These are phyloP conservation scores for Alternaria dauci DNA, from an alignment of 2,329 filamentous ascomycete species.

Conservation along the genomic window DNA sequence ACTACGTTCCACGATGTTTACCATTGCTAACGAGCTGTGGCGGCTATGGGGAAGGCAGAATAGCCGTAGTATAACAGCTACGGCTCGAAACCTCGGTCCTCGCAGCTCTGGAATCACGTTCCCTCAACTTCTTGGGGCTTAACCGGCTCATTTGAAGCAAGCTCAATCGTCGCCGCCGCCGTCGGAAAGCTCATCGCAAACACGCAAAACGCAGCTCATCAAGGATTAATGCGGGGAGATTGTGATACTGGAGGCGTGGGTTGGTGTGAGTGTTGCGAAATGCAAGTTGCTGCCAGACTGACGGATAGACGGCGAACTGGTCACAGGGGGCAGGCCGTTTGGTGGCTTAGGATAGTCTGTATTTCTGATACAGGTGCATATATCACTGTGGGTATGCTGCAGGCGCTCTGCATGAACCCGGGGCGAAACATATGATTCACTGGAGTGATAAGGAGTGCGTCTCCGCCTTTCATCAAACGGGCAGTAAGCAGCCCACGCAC, in stretches of 20 bases:
- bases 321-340: background rate
- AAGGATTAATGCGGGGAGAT: conserved; percentile 21
- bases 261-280: conserved; percentile 13
- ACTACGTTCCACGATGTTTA: conserved; percentile 14
- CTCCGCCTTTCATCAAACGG: background rate
- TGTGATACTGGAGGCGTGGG: conserved; percentile 18
- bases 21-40: conserved; percentile 20
- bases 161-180: conserved; percentile 19
- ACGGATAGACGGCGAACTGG: background rate
- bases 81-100: conserved; percentile 12
- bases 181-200: conserved; percentile 24
- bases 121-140: conserved; percentile 10
- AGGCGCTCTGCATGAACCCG: conserved; percentile 10
- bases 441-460: conserved; percentile 11
- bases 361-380: conserved; percentile 13
- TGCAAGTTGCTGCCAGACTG: conserved; percentile 11
- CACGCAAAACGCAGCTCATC: conserved; percentile 26
- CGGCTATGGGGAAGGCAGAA: conserved; percentile 19
- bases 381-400: conserved; percentile 13
- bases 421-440: conserved; percentile 5
- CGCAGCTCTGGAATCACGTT: conserved; percentile 19
- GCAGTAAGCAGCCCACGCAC: background rate
- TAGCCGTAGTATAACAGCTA: conserved; percentile 17
- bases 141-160: conserved; percentile 14
- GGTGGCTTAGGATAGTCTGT: conserved; percentile 8